Evolutionary conservation across 208 protist species (phyloP), one percentile per base, ranked within the genome.

Genomic region (Leishmania aethiopica): DNA sequence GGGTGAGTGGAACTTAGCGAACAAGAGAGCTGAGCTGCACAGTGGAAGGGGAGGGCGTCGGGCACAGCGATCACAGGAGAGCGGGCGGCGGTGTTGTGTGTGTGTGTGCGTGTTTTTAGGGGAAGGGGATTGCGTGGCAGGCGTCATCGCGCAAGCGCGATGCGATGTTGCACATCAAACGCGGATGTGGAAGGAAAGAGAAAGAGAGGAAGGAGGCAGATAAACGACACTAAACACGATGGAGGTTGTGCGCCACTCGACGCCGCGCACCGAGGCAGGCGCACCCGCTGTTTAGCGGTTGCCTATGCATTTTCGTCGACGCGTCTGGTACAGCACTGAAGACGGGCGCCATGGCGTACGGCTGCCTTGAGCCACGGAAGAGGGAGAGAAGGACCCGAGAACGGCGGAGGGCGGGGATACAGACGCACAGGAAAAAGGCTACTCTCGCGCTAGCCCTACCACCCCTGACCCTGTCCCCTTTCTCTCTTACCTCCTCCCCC

Each of bases 1-100:
- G 59, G 32, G 42, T 55, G 71, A 25, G 47, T 32, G 35, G 40
- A 40, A 51, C 73, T 74, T 64, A 17, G 37, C 60, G 51, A 69
- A 42, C 60, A 51, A n/a, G 64, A 37, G 76, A 80, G 76, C 25
- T 80, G 76, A 71, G 70, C 67, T 79, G 62, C 77, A 51, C 62
- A 73, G 37, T 32, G 70, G 51, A 25, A n/a, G 51, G n/a, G 42
- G 69, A 74, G 69, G 51, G 35, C 7, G 42, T 3, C 28, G 40
- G 47, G 45, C 42, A 76, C 49, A 57, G 72, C 2, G 5, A 40
- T 62, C 51, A 57, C 49, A 28, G 15, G 32, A 57, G 71, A 59
- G 60, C 0, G 67, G 42, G 37, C 64, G 64, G 32, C 5, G 22
- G 32, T 71, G 35, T 1, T 35, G 35, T 19, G 51, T 53, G 75